Evolutionary conservation across 352 stramenopile species (phyloP), one percentile per base, ranked within the genome.

Genomic region (Blastocystis sp.): DNA sequence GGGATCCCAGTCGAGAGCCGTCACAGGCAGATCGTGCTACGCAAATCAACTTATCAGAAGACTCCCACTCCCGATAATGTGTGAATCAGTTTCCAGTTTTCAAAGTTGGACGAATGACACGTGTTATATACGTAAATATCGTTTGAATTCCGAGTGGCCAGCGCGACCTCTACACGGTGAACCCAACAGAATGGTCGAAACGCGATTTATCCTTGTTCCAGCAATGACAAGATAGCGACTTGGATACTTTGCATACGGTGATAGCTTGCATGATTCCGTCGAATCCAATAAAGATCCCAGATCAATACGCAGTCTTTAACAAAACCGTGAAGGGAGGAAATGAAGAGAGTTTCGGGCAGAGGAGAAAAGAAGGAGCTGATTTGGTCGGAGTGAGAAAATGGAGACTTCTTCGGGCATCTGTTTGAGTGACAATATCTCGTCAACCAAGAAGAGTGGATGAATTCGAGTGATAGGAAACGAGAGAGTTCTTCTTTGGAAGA

Each of bases 21-120:
- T 84, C 0, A 84, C 63, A 6, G 54, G 54, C 51, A 84, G 36
- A 63, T 84, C 72, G 75, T 84, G 72, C 65, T 78, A 78, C 40
- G 56, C 4, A 4, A 61, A 40, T 8, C 3, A 51, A 42, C 18
- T n/a, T 27, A 44, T 6, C 3, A 38, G 18, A 32, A 32, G 4
- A 69, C 38, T 7, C 21, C 4, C 4, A 78, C 65, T 46, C 65
- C 65, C 1, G 21, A 42, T 34, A 78, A 27, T 42, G 65, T 78
- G 46, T 78, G 65, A 56, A 78, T 36, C 42, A 78, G 32, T 59
- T 57, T 78, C 65, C 65, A 78, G 24, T 78, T 38, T 59, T 78
- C 65, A 51, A 78, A 78, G 16, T 59, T 56, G 40, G 65, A 78
- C 44, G 65, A 78, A 1, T 24, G 14, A 18, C 65, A 56, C n/a